Conservation (phyloP, 1,284 basidiomycete genomes). For the Ustilago esculenta region DNA sequence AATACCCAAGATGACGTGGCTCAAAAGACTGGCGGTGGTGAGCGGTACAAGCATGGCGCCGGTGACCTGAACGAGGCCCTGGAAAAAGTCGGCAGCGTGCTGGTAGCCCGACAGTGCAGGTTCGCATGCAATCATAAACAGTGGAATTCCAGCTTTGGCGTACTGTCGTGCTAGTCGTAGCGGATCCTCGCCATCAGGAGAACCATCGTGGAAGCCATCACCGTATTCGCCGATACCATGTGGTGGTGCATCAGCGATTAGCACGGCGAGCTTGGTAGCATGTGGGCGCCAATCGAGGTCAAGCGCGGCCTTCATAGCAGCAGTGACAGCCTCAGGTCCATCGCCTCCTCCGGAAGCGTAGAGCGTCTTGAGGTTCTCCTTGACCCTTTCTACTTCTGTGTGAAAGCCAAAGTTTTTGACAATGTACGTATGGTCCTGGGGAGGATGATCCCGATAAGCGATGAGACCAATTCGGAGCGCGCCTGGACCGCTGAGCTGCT, state of each 20-base stretch:
- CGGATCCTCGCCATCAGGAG: conserved; percentile 79
- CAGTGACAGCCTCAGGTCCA: conserved; percentile 97
- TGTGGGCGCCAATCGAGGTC: conserved; percentile 80
- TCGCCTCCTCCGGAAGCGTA: conserved; percentile 95
- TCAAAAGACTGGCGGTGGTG: conserved; percentile 91
- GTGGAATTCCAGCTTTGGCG: conserved; percentile 77
- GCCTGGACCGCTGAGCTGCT: conserved; percentile 83
- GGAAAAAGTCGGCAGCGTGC: conserved; percentile 86
- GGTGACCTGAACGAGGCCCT: conserved; percentile 63
- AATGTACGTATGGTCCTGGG: conserved; percentile 72
- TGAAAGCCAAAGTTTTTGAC: conserved; percentile 90
- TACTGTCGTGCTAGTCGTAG: conserved; percentile 85
- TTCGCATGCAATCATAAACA: conserved; percentile 84
- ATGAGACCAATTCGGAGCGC: conserved; percentile 74
- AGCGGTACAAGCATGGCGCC: conserved; percentile 90
- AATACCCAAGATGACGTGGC: conserved; percentile 96
- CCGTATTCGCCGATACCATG: conserved; percentile 78
- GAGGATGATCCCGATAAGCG: conserved; percentile 73
- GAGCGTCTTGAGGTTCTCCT: conserved; percentile 81
- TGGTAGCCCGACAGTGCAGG: conserved; percentile 84
- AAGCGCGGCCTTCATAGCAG: conserved; percentile 80
- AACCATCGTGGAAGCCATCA: conserved; percentile 74
- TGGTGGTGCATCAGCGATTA: conserved; percentile 94
- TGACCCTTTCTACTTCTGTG: conserved; percentile 85
- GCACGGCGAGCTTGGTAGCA: conserved; percentile 84